Evolutionary conservation across 768 basidiomycete genomes (phyloP), one percentile per base, ranked within the genome.

Genomic region (Lyophyllum atratum): DNA sequence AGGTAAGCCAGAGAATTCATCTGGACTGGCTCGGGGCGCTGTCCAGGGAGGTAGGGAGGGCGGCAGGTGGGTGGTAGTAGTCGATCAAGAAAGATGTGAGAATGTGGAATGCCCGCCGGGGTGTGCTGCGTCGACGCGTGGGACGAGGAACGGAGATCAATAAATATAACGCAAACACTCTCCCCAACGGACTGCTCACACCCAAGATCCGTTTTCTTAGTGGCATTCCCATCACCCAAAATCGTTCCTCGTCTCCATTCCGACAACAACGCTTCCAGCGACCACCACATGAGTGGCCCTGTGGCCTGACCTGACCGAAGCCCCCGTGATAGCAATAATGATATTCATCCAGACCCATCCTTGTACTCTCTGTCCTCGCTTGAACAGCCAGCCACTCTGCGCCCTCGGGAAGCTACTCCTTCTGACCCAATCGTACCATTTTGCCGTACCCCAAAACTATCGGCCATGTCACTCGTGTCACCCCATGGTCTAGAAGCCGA

Each of bases 1-100:
- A 93, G 79, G 74, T 90, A 87, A 17, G 82, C 79, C 66, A 93
- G 84, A 64, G 89, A 89, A 77, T 93, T 93, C 92, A 93, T 93
- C 59, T 61, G 59, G 59, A 60, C 56, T 44, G 43, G 54, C 58
- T 37, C 24, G 31, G 43, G 45, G 33, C n/a, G 31, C n/a, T 56
- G 37, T 37, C 42, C 43, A 52, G 48, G 17, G 46, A 50, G 9
- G 29, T 39, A 14, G 51, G 45, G 48, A 21, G 40, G 53, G 51
- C 28, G 25, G 53, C 15, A 28, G 17, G 34, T 22, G 26, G 45
- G 25, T 37, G 46, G 48, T 33, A 52, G 55, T 55, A 47, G 29
- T 37, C 33, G 60, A 59, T 61, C 51, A 57, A 54, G 40, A 55
- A 54, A 60, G 61, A 44, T 49, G 55, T 43, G 37, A 29, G 46